Evolutionary conservation across 768 basidiomycete genomes (phyloP).

Genomic region (Lactarius akahatsu): DNA sequence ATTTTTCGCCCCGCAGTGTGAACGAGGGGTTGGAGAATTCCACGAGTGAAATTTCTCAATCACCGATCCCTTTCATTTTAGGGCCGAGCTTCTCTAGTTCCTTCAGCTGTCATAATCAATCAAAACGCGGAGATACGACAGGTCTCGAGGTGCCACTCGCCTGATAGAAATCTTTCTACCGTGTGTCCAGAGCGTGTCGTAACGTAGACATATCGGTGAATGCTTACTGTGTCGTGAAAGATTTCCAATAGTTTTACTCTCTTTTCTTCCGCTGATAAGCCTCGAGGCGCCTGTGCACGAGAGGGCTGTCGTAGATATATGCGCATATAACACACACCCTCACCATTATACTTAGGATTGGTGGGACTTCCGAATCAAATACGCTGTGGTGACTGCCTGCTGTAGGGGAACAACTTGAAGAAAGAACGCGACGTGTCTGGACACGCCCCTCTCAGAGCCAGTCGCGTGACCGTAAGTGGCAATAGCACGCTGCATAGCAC

Average conservation of each 20-base stretch:
- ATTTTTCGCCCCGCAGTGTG: background rate
- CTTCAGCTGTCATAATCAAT: conserved; percentile 56
- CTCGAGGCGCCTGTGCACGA: conserved; percentile 36
- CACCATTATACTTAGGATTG: conserved; percentile 10
- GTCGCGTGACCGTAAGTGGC: conserved; percentile 16
- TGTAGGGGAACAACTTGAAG: background rate
- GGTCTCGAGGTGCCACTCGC: conserved; percentile 34
- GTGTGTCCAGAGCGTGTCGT: background rate
- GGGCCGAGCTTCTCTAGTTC: conserved; percentile 88
- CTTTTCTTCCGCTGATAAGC: conserved; percentile 89
- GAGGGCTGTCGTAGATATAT: conserved; percentile 2
- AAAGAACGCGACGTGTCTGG: background rate
- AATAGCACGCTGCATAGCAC: background rate
- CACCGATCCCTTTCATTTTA: conserved; percentile 90
- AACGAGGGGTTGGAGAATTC: background rate
- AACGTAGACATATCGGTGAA: background rate
- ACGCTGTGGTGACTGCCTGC: background rate
- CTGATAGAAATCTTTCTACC: conserved; percentile 82
- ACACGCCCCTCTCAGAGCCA: background rate
- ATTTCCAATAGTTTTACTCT: conserved; percentile 86
- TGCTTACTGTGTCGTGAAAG: conserved; percentile 81
- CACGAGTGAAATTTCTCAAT: conserved; percentile 18
- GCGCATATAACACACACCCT: conserved; percentile 1
- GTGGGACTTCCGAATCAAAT: background rate
- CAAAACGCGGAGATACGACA: background rate